These are phyloP conservation scores for Sicyos baderoa DNA, from an alignment of 306 rosid genomes.

Conservation along the genomic window DNA sequence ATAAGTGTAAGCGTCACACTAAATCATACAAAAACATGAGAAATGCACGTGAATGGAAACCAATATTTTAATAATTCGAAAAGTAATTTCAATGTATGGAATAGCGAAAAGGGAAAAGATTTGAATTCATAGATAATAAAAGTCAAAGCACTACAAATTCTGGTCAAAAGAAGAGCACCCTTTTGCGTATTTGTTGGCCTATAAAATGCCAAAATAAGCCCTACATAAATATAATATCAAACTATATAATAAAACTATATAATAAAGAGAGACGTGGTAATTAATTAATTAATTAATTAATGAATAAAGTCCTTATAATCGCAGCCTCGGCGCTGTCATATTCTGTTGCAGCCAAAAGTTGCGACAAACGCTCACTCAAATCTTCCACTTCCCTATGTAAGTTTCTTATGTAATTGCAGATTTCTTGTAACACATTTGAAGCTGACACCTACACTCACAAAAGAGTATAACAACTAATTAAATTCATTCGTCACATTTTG, in stretches of 20 bases:
- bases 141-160: conserved; percentile 4
- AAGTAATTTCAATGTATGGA: not conserved
- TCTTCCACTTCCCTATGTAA: conserved; percentile 11
- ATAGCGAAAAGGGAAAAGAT: not conserved
- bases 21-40: no score
- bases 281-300: no score
- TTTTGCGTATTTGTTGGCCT: not conserved
- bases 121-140: not conserved
- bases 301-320: conserved; percentile 9
- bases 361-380: conserved; percentile 10
- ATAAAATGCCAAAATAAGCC: not conserved
- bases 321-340: conserved; percentile 8
- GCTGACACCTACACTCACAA: conserved; percentile 7
- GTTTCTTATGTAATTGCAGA: conserved; percentile 21
- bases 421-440: conserved; percentile 10
- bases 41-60: no score
- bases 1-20: no score
- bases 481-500: no score
- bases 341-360: conserved; percentile 4
- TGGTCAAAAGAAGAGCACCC: not conserved
- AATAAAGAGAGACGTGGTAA: not conserved
- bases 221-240: not conserved
- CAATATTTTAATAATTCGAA: not conserved
- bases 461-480: no score
- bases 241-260: not conserved